A percentile compares a stretch with the other conserved stretches of the same genome.
These are phyloP conservation scores for Mrakia hoshinonis DNA, from an alignment of 768 basidiomycete genomes.

Conservation along the genomic window DNA sequence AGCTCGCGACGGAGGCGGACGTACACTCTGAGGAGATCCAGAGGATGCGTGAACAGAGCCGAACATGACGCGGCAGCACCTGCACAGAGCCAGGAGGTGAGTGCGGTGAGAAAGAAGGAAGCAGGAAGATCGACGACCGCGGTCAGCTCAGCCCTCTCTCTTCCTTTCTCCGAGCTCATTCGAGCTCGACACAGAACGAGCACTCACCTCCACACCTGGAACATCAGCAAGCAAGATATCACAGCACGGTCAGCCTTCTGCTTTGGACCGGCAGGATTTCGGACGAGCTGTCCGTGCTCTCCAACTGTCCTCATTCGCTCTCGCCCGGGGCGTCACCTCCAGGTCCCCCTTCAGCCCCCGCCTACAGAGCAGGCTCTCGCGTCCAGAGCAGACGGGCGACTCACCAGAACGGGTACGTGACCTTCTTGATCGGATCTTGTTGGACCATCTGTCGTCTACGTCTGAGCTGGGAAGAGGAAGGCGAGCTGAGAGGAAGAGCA, in stretches of 20 bases:
- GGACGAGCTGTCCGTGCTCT: background rate
- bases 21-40: slow-evolving; percentile 27
- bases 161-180: background rate
- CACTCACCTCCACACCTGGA: slow-evolving; percentile 24
- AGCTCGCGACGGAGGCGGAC: background rate
- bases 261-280: background rate
- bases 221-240: background rate
- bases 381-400: background rate
- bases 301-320: background rate
- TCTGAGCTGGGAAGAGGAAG: no score
- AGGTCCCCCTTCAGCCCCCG: no score
- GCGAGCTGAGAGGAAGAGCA: no score
- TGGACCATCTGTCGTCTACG: no score
- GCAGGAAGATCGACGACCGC: no score
- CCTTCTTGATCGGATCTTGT: background rate
- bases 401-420: slow-evolving; percentile 27
- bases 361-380: no score
- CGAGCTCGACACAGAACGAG: background rate
- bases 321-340: background rate
- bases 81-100: background rate
- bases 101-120: background rate
- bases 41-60: slow-evolving; percentile 21
- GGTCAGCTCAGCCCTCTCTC: slow-evolving; percentile 14
- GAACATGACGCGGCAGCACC: slow-evolving; percentile 27
- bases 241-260: background rate